Percentiles rank a stretch among this genome's conserved stretches.
Evolutionary conservation across 2,329 filamentous ascomycete genomes (phyloP).

Genomic region (Onygenales sp.): DNA sequence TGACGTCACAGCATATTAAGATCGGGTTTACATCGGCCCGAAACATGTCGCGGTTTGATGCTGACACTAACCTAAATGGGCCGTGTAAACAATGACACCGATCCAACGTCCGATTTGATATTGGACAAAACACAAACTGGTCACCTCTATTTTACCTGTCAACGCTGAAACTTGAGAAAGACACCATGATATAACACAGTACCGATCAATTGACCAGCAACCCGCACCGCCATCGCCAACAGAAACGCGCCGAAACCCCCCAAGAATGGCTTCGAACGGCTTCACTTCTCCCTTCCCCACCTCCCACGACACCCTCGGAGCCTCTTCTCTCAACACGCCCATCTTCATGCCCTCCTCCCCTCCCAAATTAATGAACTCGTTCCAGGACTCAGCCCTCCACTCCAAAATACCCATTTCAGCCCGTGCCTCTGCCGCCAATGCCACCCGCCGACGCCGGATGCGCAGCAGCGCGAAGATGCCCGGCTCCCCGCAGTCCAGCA

Average conservation of each 20-base stretch:
- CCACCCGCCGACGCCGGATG: background rate
- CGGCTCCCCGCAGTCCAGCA: conserved; percentile 17
- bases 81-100: background rate
- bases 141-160: no score
- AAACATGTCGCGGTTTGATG: background rate
- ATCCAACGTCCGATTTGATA: background rate
- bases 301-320: conserved; percentile 33
- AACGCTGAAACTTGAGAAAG: background rate
- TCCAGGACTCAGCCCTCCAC: background rate
- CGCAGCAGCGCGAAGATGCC: conserved; percentile 10
- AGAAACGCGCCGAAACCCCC: conserved; percentile 1
- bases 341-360: conserved; percentile 29
- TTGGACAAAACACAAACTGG: background rate
- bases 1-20: background rate
- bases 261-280: conserved; percentile 28
- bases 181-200: background rate
- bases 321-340: conserved; percentile 29
- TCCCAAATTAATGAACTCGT: conserved; percentile 12
- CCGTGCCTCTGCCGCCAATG: conserved; percentile 2
- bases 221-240: background rate
- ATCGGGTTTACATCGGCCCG: background rate
- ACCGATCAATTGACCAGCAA: background rate
- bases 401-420: conserved; percentile 3
- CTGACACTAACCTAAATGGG: background rate
- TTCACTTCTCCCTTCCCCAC: conserved; percentile 29